Evolutionary conservation across 2,329 filamentous ascomycete genomes (phyloP).

Genomic region (Fusarium anthophilum): DNA sequence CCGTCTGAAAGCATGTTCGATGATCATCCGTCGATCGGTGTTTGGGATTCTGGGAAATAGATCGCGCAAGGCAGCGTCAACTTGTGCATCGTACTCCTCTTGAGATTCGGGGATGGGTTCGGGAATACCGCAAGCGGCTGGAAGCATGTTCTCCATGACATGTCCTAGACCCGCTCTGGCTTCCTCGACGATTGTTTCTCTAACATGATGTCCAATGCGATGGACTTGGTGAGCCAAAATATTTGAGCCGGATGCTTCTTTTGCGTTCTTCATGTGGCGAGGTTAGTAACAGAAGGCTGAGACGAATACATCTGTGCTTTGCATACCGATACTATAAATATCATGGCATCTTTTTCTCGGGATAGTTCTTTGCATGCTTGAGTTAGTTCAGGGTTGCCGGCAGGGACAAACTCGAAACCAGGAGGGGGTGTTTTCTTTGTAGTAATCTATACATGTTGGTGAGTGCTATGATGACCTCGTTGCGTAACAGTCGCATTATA

Average conservation of each 20-base stretch:
- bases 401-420: constrained; percentile 70
- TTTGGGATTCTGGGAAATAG: constrained; percentile 73
- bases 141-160: constrained; percentile 33
- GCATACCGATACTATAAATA: constrained; percentile 73
- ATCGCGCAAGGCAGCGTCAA: constrained; percentile 69
- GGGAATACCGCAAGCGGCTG: constrained; percentile 49
- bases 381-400: constrained; percentile 69
- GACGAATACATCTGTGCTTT: neutral
- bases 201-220: constrained; percentile 69
- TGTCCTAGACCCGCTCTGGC: constrained; percentile 51
- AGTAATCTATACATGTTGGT: constrained; percentile 58
- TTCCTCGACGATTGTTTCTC: constrained; percentile 67
- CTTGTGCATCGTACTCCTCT: constrained; percentile 68
- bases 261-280: constrained; percentile 42
- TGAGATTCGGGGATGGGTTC: constrained; percentile 70
- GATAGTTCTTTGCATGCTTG: constrained; percentile 71
- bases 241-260: constrained; percentile 44
- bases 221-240: constrained; percentile 63
- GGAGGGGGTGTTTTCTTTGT: constrained; percentile 62
- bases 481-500: constrained; percentile 48
- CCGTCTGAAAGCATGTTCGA: constrained; percentile 70
- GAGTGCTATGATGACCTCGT: constrained; percentile 40
- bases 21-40: constrained; percentile 69
- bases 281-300: constrained; percentile 9
- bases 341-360: constrained; percentile 68